Evolutionary conservation across 2,329 filamentous ascomycete genomes (phyloP).

Genomic region (Westerdykella ornata): DNA sequence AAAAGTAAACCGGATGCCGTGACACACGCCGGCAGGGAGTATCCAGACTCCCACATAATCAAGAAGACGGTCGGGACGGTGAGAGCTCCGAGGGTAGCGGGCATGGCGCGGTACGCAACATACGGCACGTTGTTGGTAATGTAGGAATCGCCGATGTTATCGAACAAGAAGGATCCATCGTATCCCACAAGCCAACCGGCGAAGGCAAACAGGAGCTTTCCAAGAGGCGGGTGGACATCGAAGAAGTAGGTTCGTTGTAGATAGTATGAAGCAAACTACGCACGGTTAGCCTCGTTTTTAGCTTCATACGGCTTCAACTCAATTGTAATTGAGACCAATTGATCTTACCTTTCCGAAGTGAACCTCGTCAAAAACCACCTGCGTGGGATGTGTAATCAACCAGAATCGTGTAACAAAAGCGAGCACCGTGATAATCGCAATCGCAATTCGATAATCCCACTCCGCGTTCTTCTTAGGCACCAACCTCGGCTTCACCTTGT

Average conservation of each 20-base stretch:
- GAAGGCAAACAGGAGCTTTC: slow-evolving; percentile 93
- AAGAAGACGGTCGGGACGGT: slow-evolving; percentile 91
- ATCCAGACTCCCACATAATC: slow-evolving; percentile 99
- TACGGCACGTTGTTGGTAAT: slow-evolving; percentile 96
- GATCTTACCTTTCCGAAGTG: slow-evolving; percentile 91
- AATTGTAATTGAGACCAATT: not conserved
- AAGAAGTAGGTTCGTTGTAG: slow-evolving; percentile 98
- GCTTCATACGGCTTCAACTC: not conserved
- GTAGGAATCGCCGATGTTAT: slow-evolving; percentile 99
- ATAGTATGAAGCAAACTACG: slow-evolving; percentile 60
- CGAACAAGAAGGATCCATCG: slow-evolving; percentile 94
- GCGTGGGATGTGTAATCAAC: slow-evolving; percentile 88
- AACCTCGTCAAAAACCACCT: slow-evolving; percentile 98
- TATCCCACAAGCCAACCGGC: slow-evolving; percentile 98
- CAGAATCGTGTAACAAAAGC: slow-evolving; percentile 92
- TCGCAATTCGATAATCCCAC: slow-evolving; percentile 75
- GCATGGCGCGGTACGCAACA: slow-evolving; percentile 88
- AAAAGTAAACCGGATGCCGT: slow-evolving; percentile 80
- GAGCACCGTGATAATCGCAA: slow-evolving; percentile 68
- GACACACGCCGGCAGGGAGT: slow-evolving; percentile 87
- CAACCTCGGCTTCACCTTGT: slow-evolving; percentile 31
- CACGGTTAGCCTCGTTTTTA: slow-evolving; percentile 14
- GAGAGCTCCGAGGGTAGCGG: slow-evolving; percentile 81
- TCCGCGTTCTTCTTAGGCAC: slow-evolving; percentile 45
- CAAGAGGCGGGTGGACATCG: slow-evolving; percentile 97